Evolutionary conservation across 2,329 filamentous ascomycete genomes (phyloP).

Genomic region (Aspergillus calidoustus): DNA sequence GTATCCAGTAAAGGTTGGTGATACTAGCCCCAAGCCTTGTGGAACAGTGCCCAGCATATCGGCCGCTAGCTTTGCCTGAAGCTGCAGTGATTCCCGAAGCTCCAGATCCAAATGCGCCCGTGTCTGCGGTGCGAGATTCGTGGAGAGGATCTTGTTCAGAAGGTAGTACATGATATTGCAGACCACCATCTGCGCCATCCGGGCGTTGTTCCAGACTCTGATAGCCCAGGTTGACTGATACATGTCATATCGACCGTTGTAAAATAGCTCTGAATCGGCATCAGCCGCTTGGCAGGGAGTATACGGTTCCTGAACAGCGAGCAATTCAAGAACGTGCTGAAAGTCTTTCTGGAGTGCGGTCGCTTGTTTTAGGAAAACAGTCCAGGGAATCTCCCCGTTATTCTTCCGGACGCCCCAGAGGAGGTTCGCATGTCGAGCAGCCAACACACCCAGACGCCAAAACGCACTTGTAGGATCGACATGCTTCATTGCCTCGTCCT

Average conservation of each 20-base stretch:
- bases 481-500: conserved; percentile 27
- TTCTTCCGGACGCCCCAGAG: conserved; percentile 13
- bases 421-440: conserved; percentile 22
- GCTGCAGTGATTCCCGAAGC: conserved; percentile 19
- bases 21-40: conserved; percentile 25
- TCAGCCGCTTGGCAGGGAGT: neutral
- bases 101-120: neutral
- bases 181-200: conserved; percentile 26
- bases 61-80: conserved; percentile 17
- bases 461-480: conserved; percentile 16
- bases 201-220: conserved; percentile 29
- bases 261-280: conserved; percentile 4
- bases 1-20: conserved; percentile 1
- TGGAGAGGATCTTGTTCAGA: conserved; percentile 19
- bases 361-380: conserved; percentile 20
- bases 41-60: conserved; percentile 30
- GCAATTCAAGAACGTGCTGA: neutral
- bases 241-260: conserved; percentile 23
- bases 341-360: conserved; percentile 19
- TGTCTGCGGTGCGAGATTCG: neutral
- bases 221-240: conserved; percentile 26
- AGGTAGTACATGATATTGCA: conserved; percentile 24
- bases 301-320: conserved; percentile 23
- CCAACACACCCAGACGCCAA: conserved; percentile 26
- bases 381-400: conserved; percentile 7